Evolutionary conservation across 768 basidiomycete species (phyloP), one percentile per base, ranked within the genome.

Genomic region (Agaricus blazei): DNA sequence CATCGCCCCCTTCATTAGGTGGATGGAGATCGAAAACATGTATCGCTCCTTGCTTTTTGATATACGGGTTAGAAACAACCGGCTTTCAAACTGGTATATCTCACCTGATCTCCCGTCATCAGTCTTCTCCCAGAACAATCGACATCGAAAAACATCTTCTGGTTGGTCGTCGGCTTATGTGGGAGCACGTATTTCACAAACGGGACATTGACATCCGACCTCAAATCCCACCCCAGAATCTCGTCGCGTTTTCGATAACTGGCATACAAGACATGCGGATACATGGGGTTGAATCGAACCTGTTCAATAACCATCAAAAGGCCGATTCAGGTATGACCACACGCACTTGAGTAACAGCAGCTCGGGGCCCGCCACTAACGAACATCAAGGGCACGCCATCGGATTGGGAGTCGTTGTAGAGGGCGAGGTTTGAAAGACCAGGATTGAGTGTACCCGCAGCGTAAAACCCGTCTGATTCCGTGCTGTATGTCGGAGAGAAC

Each of bases 191-290:
- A 81, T 47, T 76, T 64, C 29, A 70, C 66, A 15, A 80, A 50
- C 41, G 82, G 77, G 15, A 60, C 23, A 49, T 70, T 67, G 29
- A 78, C 63, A 66, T 87, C 77, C 2, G 79, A 73, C 0, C 93
- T 81, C 4, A 93, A 66, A 65, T 97, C 95, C 87, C 90, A 97
- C 52, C 80, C 75, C 63, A 85, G 87, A 24, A 96, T 75, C 3
- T 64, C 63, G 5, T 73, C 74, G n/a, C 73, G 73, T 11, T 88
- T 76, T 4, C 95, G 80, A 60, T 90, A 94, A 0, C 90, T 78
- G 0, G 88, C 87, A 58, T 90, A 96, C 27, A 98, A 67, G 1
- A 90, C 69, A 56, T 90, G 80, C 0, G 90, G 87, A 42, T 73
- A 70, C 19, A 71, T 70, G 0, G 90, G 90, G 62, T 94, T 88